phyloP scores from a whole-genome alignment of 495 filamentous ascomycete species.

The Hapsidospora chrysogenum region DNA sequence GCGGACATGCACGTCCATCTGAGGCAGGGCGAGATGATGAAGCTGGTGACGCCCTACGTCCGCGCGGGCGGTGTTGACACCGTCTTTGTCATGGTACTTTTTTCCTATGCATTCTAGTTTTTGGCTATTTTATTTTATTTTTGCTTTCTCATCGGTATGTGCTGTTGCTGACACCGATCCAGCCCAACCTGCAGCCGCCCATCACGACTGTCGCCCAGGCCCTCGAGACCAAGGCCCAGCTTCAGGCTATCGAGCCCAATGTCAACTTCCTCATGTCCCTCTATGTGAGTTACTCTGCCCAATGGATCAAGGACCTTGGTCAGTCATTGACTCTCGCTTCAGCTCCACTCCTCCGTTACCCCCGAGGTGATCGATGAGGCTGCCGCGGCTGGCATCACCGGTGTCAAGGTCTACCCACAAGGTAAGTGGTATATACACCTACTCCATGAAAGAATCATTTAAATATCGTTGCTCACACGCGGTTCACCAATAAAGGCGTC shows the following conservation, averaged over 20 bases:
- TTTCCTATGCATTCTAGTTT: too few relatives aligned
- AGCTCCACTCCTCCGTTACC: constrained; percentile 50
- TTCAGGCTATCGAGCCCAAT: constrained; percentile 50
- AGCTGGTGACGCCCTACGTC: constrained; percentile 64
- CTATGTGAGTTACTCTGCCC: constrained; percentile 28
- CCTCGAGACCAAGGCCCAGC: constrained; percentile 51
- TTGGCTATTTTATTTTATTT: constrained; percentile 21
- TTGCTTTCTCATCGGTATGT: not conserved
- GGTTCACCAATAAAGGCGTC: constrained; percentile 37
- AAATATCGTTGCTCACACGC: too few relatives aligned
- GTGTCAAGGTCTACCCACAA: constrained; percentile 54
- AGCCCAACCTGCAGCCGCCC: constrained; percentile 38
- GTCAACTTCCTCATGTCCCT: constrained; percentile 81
- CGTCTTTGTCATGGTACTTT: constrained; percentile 73
- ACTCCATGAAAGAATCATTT: too few relatives aligned
- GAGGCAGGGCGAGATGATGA: constrained; percentile 65
- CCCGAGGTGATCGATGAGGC: constrained; percentile 64
- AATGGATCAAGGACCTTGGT: too few relatives aligned
- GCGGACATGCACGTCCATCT: constrained; percentile 51
- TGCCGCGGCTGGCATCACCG: constrained; percentile 42
- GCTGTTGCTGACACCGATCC: not conserved
- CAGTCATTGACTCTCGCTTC: not conserved
- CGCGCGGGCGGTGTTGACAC: constrained; percentile 53
- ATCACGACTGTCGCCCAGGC: constrained; percentile 59
- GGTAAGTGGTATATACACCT: constrained; percentile 22